Evolutionary conservation across 2,329 filamentous ascomycete species (phyloP).

Genomic region (Amauroascus verrucosus): DNA sequence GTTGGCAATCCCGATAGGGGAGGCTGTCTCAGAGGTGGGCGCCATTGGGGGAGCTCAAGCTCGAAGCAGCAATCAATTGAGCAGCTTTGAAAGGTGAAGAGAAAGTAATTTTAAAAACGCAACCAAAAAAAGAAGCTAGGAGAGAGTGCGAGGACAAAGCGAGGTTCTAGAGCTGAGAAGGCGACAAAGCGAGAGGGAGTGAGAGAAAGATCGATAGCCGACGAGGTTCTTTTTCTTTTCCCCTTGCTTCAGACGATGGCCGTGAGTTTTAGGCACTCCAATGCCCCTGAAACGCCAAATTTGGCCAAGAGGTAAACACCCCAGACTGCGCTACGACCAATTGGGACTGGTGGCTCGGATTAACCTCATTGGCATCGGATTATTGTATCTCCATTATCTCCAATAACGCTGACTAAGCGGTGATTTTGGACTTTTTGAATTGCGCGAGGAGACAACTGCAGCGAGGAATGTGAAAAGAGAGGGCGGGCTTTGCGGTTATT

Average conservation of each 20-base stretch:
- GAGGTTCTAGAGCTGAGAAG: slow-evolving; percentile 2
- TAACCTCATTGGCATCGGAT: slow-evolving; percentile 19
- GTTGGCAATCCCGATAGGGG: slow-evolving; percentile 65
- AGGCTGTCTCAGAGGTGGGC: slow-evolving; percentile 46
- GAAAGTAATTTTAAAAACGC: background rate
- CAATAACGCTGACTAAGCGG: background rate
- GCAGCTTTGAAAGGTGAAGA: background rate
- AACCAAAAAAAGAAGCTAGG: background rate
- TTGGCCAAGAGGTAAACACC: slow-evolving; percentile 20
- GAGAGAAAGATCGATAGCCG: slow-evolving; percentile 10
- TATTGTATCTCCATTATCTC: slow-evolving; percentile 18
- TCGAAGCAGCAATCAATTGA: slow-evolving; percentile 10
- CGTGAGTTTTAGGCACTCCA: slow-evolving; percentile 5
- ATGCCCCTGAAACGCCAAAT: slow-evolving; percentile 27
- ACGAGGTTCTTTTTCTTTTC: slow-evolving; percentile 10
- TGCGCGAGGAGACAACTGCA: no score
- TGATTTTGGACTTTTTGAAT: slow-evolving; percentile 8
- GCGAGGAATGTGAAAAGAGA: background rate
- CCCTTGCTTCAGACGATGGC: slow-evolving; percentile 6
- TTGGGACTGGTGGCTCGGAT: slow-evolving; percentile 18
- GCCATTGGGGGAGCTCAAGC: slow-evolving; percentile 40
- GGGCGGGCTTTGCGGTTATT: background rate
- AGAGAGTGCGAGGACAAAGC: background rate
- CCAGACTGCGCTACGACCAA: slow-evolving; percentile 24
- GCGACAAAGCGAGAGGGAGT: slow-evolving; percentile 19